Base-by-base conservation (phyloP, 2,329 filamentous ascomycete genomes). In the Coleophoma cylindrospora region DNA sequence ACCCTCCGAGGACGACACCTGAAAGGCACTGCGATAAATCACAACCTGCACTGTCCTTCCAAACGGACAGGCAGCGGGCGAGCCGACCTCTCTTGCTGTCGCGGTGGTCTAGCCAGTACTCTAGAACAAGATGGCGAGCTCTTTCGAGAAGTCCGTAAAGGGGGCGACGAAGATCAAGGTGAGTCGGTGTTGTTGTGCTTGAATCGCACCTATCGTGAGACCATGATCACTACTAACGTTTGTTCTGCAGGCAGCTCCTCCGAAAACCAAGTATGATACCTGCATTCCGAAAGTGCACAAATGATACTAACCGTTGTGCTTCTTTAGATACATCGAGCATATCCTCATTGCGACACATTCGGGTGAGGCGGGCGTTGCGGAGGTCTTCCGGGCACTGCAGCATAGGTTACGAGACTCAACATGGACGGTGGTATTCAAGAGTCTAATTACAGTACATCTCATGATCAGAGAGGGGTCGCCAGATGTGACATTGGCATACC, bases 351-450 rank as follows among this genome's bases (percentile, higher is more conserved):
- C 94, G 56, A 99, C 94, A 36, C 90, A 96, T 71, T 87, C 91
- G 19, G 94, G 91, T 60, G 94, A 99, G 71, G 88, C 89, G 48
- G 94, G 92, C 59, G 90, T 99, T 53, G 92, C 86, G 53, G 94
- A 99, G 73, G 89, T 99, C 64, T 97, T 99, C 69, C 86, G 94
- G 54, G 89, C 91, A 40, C 76, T 99, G 49, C 91, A 95, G 66
- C 83, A 90, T 67, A 84, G 94, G 47, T 72, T 99, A 58, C 86
- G 91, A 66, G 94, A 99, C 68, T 92, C 92, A 59, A 96, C 94
- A 76, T 99, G 94, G 94, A 99, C 94, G n/a, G 91, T 97, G 51
- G 92, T 96, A 57, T 96, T 96, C 84, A 99, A 99, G 75, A 86
- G 90, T 61, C 76, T 99, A 59, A 96, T 97, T 62, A 94, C 95